Evolutionary conservation across 2,329 filamentous ascomycete genomes (phyloP), one percentile per base, ranked within the genome.

Genomic region (Fusarium pseudograminearum): DNA sequence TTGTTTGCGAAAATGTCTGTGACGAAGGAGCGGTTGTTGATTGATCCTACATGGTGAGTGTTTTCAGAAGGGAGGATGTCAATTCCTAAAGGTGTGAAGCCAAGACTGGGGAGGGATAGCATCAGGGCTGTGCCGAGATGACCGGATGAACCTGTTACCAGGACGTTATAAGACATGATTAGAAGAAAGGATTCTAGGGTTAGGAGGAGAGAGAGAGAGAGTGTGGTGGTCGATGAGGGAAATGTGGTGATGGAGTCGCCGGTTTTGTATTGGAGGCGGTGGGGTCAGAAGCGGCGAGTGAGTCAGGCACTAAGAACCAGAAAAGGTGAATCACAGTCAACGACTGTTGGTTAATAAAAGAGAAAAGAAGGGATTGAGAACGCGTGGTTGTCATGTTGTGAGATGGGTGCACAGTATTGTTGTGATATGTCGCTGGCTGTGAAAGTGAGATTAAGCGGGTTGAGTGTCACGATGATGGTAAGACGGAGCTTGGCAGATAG

Each of bases 81-180:
- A 69, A 84, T 77, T 57, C 83, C 83, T 5, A 83, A 54, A 1
- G 83, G 82, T 1, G 46, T 72, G 74, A 81, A 80, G 53, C 82
- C 82, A 5, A 79, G 70, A 0, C 71, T 59, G 0, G 80, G 80
- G 4, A 84, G 76, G 11, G 74, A 65, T 22, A 84, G 79, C 81
- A 84, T 83, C 1, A 84, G 76, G 22, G 82, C 83, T 2, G 77
- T 78, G 66, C 83, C 83, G 12, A 85, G 78, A 56, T 85, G 83
- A 56, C 83, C 83, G 0, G 83, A 77, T 1, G 82, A 82, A 65
- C 83, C 83, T 18, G 83, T 84, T 38, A 84, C 80, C 18, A 85
- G 81, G 40, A 84, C 78, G 63, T 80, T 66, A 50, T 72, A 74
- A 15, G 68, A 15, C 67, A 71, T 69, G 44, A 26, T 41, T 18